Percentiles rank a stretch among this genome's conserved stretches.
Evolutionary conservation across 2,329 filamentous ascomycete species (phyloP).

Genomic region (Madurella fahalii): DNA sequence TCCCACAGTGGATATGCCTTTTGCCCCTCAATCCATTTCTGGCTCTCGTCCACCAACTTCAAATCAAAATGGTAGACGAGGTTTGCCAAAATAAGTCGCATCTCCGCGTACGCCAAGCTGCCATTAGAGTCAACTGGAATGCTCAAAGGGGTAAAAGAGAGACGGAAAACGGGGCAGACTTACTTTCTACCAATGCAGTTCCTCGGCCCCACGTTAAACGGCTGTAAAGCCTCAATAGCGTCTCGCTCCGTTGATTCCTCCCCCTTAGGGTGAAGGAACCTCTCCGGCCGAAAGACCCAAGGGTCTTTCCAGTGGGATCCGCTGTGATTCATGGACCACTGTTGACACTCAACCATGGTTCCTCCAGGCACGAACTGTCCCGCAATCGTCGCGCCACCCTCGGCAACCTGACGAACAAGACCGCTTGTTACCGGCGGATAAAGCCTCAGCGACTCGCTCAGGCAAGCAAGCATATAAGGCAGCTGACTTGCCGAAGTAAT

Average conservation of each 20-base stretch:
- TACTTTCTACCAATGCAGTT: slow-evolving; percentile 41
- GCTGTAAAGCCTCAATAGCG: slow-evolving; percentile 31
- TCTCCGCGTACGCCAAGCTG: slow-evolving; percentile 43
- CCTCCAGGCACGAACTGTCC: slow-evolving; percentile 22
- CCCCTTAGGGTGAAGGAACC: slow-evolving; percentile 27
- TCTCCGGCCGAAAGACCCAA: slow-evolving; percentile 34
- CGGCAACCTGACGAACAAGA: slow-evolving; percentile 14
- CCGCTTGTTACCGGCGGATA: slow-evolving; percentile 31
- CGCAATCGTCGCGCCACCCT: slow-evolving; percentile 18
- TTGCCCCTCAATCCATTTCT: slow-evolving; percentile 34
- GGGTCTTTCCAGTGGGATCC: slow-evolving; percentile 34
- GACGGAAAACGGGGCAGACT: slow-evolving; percentile 6
- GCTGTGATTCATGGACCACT: slow-evolving; percentile 32
- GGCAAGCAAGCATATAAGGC: slow-evolving; percentile 35
- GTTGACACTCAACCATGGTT: slow-evolving; percentile 30
- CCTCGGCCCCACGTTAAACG: slow-evolving; percentile 37
- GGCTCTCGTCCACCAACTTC: slow-evolving; percentile 31
- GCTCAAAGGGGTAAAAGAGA: neutral
- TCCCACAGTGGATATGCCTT: slow-evolving; percentile 7
- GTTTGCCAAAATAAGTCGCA: slow-evolving; percentile 43
- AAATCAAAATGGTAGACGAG: slow-evolving; percentile 46
- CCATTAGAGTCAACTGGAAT: too few species aligned
- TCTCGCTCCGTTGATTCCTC: slow-evolving; percentile 25
- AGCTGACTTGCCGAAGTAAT: slow-evolving; percentile 29
- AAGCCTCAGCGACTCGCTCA: slow-evolving; percentile 38